Base-by-base conservation (phyloP, 306 rosid species). In the Quercus parvula region DNA sequence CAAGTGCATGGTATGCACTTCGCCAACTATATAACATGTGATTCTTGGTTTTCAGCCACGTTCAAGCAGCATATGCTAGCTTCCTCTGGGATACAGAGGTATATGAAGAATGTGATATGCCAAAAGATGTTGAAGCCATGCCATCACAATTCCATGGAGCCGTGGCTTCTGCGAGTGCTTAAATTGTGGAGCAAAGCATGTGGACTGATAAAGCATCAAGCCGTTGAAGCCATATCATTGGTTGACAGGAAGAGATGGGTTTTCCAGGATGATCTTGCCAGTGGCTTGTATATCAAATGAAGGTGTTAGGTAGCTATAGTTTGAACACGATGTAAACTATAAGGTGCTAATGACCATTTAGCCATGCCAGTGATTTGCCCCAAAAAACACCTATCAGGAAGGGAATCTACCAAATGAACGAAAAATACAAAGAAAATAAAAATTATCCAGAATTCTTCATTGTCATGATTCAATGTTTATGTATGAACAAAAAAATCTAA, bases 61-160 rank as follows among this genome's bases (percentile, higher is more conserved):
- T 93, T 69, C 96, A 93, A 4, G 99, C 98, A 0, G 92, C 96
- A 35, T 90, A 95, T 74, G 99, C 99, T 28, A 77, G 85, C 62
- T 95, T 95, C 79, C 96, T 95, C 31, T 95, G 98, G 99, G 89
- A 91, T 70, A 75, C 87, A 4, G 98, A 93, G 84, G 96, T 87
- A 8, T 86, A 81, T 1, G 88, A 80, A 1, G 83, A 68, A 19
- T 74, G 49, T 18, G 31, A 35, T 14, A 55, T 24, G 25, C 44
- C 20, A 9, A 67, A 83, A 55, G 79, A 78, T 64, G 68, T 52
- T 38, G 38, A 52, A 17, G 63, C 70, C 80, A 35, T 78, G 44
- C 80, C 89, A 1, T 56, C 81, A 11, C 83, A 68, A 9, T 69
- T 74, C 27, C 88, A 46, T 64, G 89, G 79, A 79, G 69, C 86